phyloP scores from a whole-genome alignment of 1,284 basidiomycete genomes.

The Flammula alnicola region DNA sequence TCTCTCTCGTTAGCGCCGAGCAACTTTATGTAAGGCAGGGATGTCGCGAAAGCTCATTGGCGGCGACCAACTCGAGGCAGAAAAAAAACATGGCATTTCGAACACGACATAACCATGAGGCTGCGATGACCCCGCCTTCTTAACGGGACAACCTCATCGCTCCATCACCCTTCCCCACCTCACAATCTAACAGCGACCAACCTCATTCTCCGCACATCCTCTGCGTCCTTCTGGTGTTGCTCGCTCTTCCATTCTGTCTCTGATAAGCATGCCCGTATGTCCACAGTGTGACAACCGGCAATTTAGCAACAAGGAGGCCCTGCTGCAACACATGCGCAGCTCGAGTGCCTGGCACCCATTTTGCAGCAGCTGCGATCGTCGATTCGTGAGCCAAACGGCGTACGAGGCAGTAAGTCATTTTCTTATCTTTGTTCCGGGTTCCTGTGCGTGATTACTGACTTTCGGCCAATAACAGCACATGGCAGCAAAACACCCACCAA shows the following conservation, averaged over 20 bases:
- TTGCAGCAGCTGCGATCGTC: constrained; percentile 36
- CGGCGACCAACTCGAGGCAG: neutral
- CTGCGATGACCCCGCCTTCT: constrained; percentile 9
- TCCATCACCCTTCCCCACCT: constrained; percentile 8
- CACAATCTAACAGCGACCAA: no score
- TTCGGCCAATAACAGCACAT: constrained; percentile 39
- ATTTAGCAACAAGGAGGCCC: constrained; percentile 38
- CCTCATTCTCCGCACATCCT: no score
- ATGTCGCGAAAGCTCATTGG: neutral
- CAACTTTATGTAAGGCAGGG: neutral
- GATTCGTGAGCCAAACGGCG: constrained; percentile 37
- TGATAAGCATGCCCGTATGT: constrained; percentile 35
- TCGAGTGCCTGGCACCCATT: constrained; percentile 37
- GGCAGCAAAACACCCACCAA: constrained; percentile 39
- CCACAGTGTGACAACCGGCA: constrained; percentile 37
- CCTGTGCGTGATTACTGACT: neutral
- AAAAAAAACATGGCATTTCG: constrained; percentile 3
- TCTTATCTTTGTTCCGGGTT: neutral
- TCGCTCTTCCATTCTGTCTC: no score
- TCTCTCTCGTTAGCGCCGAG: no score
- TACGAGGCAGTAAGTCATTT: constrained; percentile 36
- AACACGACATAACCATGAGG: constrained; percentile 25
- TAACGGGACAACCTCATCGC: constrained; percentile 13
- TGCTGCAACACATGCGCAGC: constrained; percentile 40
- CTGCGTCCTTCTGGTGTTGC: no score